phyloP scores from a whole-genome alignment of 2,329 filamentous ascomycete genomes.

The Chalaropsis ovoidea region DNA sequence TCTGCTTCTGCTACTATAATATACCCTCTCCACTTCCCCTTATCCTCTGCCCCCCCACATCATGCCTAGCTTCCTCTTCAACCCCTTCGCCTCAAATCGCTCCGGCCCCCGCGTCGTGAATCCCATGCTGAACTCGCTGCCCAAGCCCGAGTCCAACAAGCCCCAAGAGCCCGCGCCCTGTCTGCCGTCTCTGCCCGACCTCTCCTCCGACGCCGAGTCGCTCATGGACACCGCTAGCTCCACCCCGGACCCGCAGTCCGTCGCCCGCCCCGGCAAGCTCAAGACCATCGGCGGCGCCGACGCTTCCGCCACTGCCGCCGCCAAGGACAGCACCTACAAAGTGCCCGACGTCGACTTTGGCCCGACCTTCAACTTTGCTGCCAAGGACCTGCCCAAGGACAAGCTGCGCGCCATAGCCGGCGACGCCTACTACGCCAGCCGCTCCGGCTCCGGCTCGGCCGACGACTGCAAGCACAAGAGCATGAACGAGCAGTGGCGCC shows the following conservation, averaged over 20 bases:
- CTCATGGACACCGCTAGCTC: constrained; percentile 40
- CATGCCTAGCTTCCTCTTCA: constrained; percentile 22
- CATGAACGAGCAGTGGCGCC: constrained; percentile 25
- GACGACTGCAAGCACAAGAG: constrained; percentile 10
- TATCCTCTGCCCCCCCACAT: background rate
- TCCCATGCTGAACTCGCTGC: constrained; percentile 19
- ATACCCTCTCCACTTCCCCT: background rate
- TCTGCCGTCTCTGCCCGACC: constrained; percentile 16
- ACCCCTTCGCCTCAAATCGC: constrained; percentile 21
- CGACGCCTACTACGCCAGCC: constrained; percentile 8
- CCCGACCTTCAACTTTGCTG: constrained; percentile 59
- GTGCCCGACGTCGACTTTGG: constrained; percentile 79
- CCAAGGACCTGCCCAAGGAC: constrained; percentile 25
- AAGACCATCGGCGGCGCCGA: constrained; percentile 59
- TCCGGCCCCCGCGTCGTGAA: constrained; percentile 22
- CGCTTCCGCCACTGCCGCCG: constrained; percentile 13
- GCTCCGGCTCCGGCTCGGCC: constrained; percentile 14
- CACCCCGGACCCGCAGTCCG: constrained; percentile 43
- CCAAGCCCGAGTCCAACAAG: constrained; percentile 3
- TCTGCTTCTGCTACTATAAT: background rate
- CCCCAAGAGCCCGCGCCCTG: constrained; percentile 11
- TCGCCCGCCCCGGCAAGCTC: constrained; percentile 48
- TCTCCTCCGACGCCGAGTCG: constrained; percentile 13
- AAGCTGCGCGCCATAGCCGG: constrained; percentile 21
- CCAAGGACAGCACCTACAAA: constrained; percentile 35